Evolutionary conservation across 176 grass and related monocot species (phyloP).

Genomic region (Stipa capillata): DNA sequence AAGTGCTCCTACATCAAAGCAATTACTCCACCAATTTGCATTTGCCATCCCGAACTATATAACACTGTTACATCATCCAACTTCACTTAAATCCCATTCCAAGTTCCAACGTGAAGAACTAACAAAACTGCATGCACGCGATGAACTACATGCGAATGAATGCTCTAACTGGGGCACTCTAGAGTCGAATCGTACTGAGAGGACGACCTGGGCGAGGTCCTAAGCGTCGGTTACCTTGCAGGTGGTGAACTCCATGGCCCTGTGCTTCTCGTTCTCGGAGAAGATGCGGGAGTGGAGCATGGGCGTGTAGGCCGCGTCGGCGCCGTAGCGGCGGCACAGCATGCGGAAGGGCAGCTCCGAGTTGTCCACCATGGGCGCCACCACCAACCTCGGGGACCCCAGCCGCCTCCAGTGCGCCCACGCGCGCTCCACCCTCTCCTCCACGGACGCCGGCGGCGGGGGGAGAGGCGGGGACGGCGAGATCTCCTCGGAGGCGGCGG

Average conservation of each 20-base stretch:
- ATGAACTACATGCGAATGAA: background rate
- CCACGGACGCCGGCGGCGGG: constrained; percentile 27
- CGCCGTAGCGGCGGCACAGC: constrained; percentile 89
- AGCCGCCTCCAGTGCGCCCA: constrained; percentile 89
- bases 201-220: background rate
- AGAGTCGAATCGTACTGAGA: background rate
- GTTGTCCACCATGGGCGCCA: constrained; percentile 98
- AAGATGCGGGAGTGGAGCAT: constrained; percentile 99
- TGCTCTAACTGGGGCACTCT: background rate
- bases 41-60: background rate
- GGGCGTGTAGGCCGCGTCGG: constrained; percentile 79
- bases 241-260: constrained; percentile 88
- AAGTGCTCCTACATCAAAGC: background rate
- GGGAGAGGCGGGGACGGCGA: background rate
- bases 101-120: background rate
- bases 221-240: constrained; percentile 44
- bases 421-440: constrained; percentile 53
- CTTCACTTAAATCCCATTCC: background rate
- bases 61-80: background rate
- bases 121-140: background rate
- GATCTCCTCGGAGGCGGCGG: background rate
- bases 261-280: constrained; percentile 94
- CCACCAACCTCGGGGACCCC: constrained; percentile 48
- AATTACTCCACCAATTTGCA: background rate
- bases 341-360: constrained; percentile 96